These are phyloP conservation scores for Xylariaceae sp. DNA, from an alignment of 2,329 filamentous ascomycete species.

Conservation along the genomic window DNA sequence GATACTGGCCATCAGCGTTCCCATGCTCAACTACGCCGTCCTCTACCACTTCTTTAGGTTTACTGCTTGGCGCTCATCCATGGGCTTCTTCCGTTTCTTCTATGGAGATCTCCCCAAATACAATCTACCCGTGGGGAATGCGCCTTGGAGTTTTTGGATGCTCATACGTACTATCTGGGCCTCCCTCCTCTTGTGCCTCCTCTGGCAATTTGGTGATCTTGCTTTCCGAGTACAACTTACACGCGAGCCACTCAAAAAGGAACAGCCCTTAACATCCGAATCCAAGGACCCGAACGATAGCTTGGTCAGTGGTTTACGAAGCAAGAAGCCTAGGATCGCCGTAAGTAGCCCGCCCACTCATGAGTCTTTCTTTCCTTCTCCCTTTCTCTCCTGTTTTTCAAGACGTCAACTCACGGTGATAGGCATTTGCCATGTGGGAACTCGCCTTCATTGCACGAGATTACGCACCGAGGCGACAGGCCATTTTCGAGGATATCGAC, in stretches of 20 bases:
- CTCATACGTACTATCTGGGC: slow-evolving; percentile 53
- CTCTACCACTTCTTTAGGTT: slow-evolving; percentile 61
- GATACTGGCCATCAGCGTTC: slow-evolving; percentile 32
- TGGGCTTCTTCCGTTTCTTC: slow-evolving; percentile 65
- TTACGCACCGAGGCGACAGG: slow-evolving; percentile 68
- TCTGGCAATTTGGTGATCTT: slow-evolving; percentile 73
- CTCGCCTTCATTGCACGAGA: slow-evolving; percentile 71
- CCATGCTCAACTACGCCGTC: slow-evolving; percentile 43
- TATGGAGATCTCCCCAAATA: slow-evolving; percentile 66
- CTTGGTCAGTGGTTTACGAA: slow-evolving; percentile 74
- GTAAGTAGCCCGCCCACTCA: slow-evolving; percentile 37
- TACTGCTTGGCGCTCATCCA: slow-evolving; percentile 61
- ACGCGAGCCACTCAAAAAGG: slow-evolving; percentile 76
- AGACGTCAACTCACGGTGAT: slow-evolving; percentile 15
- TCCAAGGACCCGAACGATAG: slow-evolving; percentile 91
- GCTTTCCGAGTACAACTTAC: slow-evolving; percentile 77
- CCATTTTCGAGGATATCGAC: slow-evolving; percentile 83
- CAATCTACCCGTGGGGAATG: slow-evolving; percentile 53
- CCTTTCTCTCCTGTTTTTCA: background rate
- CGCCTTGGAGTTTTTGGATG: slow-evolving; percentile 53
- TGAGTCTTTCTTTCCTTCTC: no score
- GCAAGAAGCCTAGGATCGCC: slow-evolving; percentile 71
- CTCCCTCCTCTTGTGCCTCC: slow-evolving; percentile 59
- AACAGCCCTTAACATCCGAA: slow-evolving; percentile 74
- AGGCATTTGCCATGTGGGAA: slow-evolving; percentile 89